Conservation (phyloP, 495 filamentous ascomycete species). For the Pyrenula aspistea region DNA sequence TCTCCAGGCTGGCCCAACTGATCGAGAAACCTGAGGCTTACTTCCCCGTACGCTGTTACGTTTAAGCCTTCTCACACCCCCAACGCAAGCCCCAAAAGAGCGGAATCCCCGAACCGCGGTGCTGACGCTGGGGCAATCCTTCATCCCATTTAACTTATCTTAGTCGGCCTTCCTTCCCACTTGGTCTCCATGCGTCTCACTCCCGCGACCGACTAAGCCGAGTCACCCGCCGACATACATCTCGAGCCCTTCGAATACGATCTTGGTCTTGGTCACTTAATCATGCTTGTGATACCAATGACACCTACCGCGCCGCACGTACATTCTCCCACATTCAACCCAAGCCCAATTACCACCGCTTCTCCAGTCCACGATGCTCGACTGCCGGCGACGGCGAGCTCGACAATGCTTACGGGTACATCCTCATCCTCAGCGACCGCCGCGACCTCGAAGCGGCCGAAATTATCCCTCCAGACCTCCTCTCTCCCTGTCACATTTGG, state of each 20-base stretch:
- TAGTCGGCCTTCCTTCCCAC: background rate
- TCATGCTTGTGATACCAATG: slow-evolving; percentile 15
- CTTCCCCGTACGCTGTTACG: background rate
- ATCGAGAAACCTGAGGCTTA: background rate
- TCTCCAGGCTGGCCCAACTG: background rate
- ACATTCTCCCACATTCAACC: slow-evolving; percentile 5
- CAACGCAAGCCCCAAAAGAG: background rate
- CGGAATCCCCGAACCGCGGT: background rate
- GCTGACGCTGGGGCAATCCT: background rate
- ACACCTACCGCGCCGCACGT: slow-evolving; percentile 7
- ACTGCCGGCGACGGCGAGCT: slow-evolving; percentile 1
- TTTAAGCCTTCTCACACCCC: background rate
- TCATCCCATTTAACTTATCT: background rate
- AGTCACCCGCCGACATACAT: background rate
- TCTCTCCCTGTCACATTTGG: slow-evolving; percentile 38
- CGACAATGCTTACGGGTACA: slow-evolving; percentile 16
- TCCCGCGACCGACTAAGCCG: background rate
- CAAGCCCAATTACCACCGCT: slow-evolving; percentile 5
- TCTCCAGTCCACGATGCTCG: background rate
- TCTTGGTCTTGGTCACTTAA: slow-evolving; percentile 1
- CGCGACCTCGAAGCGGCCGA: slow-evolving; percentile 49
- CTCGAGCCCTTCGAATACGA: background rate
- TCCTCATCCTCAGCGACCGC: slow-evolving; percentile 19
- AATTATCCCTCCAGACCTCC: slow-evolving; percentile 68
- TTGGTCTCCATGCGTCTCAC: background rate